These are phyloP conservation scores for Neopestalotiopsis clavispora DNA, from an alignment of 2,329 filamentous ascomycete species.

Conservation along the genomic window DNA sequence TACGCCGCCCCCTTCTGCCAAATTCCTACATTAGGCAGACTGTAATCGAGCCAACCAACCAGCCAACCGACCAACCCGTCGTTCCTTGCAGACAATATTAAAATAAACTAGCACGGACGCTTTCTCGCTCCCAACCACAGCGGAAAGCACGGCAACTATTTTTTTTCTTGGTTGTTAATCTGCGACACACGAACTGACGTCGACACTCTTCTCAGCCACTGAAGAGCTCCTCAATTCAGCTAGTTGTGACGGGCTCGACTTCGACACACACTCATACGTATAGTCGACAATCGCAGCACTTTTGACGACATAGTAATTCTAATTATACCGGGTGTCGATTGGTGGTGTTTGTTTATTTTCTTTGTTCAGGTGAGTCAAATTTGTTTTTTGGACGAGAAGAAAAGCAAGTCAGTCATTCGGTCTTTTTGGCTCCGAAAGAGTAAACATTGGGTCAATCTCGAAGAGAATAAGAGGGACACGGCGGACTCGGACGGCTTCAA, in stretches of 20 bases:
- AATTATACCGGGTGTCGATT: neutral
- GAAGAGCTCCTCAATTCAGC: neutral
- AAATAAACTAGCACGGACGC: neutral
- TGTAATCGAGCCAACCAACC: neutral
- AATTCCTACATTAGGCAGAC: neutral
- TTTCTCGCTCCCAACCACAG: neutral
- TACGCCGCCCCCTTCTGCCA: constrained; percentile 1
- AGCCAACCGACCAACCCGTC: neutral
- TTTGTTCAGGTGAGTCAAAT: neutral
- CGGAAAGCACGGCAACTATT: neutral
- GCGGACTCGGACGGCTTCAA: neutral
- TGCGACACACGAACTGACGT: neutral
- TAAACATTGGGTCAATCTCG: neutral
- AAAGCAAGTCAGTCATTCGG: neutral
- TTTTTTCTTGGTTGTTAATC: neutral
- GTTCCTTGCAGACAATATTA: neutral
- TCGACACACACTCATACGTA: neutral
- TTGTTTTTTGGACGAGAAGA: neutral
- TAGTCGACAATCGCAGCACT: neutral
- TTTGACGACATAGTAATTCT: constrained; percentile 2
- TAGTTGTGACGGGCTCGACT: neutral
- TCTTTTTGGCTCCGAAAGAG: neutral
- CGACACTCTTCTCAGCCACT: constrained; percentile 1
- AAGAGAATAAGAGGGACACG: neutral
- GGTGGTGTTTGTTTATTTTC: neutral